Conservation (phyloP, 805 yeast genomes). For the Isabelozyma gotoi region DNA sequence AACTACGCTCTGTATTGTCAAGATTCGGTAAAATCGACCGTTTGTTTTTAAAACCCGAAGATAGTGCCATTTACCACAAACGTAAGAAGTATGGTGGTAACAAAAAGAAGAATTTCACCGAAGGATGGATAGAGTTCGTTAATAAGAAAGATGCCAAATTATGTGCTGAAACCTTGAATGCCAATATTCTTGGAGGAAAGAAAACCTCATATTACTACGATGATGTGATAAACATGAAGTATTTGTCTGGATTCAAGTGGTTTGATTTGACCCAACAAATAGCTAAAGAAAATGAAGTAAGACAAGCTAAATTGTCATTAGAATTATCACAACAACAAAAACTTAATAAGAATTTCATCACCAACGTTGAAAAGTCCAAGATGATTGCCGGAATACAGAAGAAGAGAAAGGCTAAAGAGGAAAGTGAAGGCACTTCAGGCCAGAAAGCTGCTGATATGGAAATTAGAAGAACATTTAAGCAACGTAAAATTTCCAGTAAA, state of each 20-base stretch:
- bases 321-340: constrained; percentile 88
- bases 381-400: constrained; percentile 67
- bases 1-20: constrained; percentile 74
- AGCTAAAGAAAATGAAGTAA: constrained; percentile 82
- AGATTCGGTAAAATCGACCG: constrained; percentile 89
- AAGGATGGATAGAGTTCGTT: constrained; percentile 95
- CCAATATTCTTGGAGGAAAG: constrained; percentile 87
- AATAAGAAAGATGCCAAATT: constrained; percentile 84
- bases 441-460: constrained; percentile 29
- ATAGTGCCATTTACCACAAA: constrained; percentile 56
- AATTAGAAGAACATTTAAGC: constrained; percentile 64
- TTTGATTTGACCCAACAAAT: constrained; percentile 89
- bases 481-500: constrained; percentile 62
- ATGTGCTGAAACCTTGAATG: constrained; percentile 83
- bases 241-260: constrained; percentile 93
- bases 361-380: constrained; percentile 83
- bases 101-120: constrained; percentile 81
- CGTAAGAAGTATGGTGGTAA: constrained; percentile 89
- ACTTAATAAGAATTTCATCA: constrained; percentile 78
- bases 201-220: constrained; percentile 90
- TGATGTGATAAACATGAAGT: constrained; percentile 88
- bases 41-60: constrained; percentile 84
- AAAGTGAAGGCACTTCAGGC: constrained; percentile 12
- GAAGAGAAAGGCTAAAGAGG: constrained; percentile 38
- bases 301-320: constrained; percentile 83